Conservation (phyloP, 495 filamentous ascomycete genomes). For the Lichina pygmaea region DNA sequence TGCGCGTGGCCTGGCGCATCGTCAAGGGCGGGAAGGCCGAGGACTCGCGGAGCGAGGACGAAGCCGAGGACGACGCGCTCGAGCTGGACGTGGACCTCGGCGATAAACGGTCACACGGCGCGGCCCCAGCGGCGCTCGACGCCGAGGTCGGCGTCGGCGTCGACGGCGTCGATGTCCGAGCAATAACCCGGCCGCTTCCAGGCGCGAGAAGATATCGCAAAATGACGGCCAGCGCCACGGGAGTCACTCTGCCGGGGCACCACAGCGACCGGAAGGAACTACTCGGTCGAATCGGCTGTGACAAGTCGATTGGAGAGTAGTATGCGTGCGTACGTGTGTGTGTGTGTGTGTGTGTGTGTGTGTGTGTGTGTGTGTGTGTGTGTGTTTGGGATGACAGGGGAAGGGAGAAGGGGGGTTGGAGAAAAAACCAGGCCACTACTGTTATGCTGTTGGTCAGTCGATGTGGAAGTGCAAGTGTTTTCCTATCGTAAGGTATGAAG, state of each 20-base stretch:
- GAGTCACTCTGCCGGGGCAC: slow-evolving; percentile 36
- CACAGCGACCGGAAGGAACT: slow-evolving; percentile 42
- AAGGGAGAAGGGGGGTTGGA: too few species aligned
- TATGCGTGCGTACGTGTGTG: too few species aligned
- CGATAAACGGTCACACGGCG: slow-evolving; percentile 3
- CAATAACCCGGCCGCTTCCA: not conserved
- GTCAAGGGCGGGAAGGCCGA: slow-evolving; percentile 55
- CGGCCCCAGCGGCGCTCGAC: slow-evolving; percentile 20
- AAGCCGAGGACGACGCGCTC: slow-evolving; percentile 26
- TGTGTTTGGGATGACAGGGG: too few species aligned
- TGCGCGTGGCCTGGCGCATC: slow-evolving; percentile 50
- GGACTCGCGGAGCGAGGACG: slow-evolving; percentile 69
- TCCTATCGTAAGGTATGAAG: too few species aligned
- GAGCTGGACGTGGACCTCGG: slow-evolving; percentile 5
- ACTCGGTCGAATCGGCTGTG: slow-evolving; percentile 46
- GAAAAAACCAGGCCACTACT: too few species aligned
- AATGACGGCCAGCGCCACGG: slow-evolving; percentile 17
- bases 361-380: too few species aligned
- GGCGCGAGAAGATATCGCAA: slow-evolving; percentile 16
- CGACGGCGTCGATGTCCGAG: slow-evolving; percentile 26
- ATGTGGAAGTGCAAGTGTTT: too few species aligned
- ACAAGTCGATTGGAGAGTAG: slow-evolving; percentile 17
- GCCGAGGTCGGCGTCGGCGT: slow-evolving; percentile 42
- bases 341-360: too few species aligned
- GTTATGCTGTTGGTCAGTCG: too few species aligned